Conservation (phyloP, 2,329 filamentous ascomycete genomes). For the Botrytis tulipae region DNA sequence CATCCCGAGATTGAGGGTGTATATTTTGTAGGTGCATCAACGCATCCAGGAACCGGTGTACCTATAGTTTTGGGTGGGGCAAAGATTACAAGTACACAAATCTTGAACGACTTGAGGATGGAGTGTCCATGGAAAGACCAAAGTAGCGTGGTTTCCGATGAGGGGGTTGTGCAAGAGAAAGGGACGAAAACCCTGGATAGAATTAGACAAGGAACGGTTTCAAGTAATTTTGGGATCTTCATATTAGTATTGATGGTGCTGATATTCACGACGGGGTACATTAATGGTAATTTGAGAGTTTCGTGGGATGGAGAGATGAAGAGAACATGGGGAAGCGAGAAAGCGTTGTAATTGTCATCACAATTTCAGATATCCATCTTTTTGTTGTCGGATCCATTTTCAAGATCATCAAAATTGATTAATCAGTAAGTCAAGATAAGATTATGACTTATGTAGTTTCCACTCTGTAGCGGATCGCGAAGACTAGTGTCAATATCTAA, state of each 20-base stretch:
- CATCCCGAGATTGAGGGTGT: constrained; percentile 45
- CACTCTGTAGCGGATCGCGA: too few species aligned
- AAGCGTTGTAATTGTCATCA: background rate
- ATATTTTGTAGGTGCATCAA: constrained; percentile 74
- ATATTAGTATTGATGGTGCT: constrained; percentile 26
- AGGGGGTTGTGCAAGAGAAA: constrained; percentile 29
- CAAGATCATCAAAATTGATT: background rate
- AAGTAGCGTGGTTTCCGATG: constrained; percentile 22
- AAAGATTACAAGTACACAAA: constrained; percentile 58
- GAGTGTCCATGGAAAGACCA: constrained; percentile 29
- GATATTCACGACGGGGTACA: constrained; percentile 22
- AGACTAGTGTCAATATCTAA: background rate
- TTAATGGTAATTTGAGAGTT: constrained; percentile 28
- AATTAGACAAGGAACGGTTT: constrained; percentile 23
- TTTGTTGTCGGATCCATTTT: background rate
- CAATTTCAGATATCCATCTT: background rate
- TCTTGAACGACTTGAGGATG: constrained; percentile 40
- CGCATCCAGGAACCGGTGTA: constrained; percentile 74
- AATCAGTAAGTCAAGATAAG: background rate
- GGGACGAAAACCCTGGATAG: constrained; percentile 31
- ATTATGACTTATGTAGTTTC: background rate
- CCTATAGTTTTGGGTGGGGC: constrained; percentile 70
- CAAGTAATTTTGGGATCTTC: constrained; percentile 30
- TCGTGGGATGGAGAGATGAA: constrained; percentile 30
- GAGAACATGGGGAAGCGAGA: constrained; percentile 28